These are phyloP conservation scores for Tulasnella calospora DNA, from an alignment of 768 basidiomycete genomes.

Conservation along the genomic window DNA sequence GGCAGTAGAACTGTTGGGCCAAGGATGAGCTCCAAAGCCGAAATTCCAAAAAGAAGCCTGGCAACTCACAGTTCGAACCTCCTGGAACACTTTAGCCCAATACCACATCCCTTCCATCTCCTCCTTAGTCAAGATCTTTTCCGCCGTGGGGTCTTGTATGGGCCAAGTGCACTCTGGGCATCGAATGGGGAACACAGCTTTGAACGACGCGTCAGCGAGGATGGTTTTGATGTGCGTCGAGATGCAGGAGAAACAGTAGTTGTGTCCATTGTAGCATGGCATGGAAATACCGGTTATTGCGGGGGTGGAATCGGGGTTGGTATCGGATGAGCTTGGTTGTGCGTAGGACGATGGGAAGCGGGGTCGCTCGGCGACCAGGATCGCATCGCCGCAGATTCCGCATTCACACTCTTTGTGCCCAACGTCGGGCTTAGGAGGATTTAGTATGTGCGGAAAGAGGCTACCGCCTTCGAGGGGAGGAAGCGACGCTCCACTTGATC, in stretches of 20 bases:
- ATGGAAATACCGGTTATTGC: neutral
- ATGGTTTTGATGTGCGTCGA: neutral
- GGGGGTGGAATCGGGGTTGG: neutral
- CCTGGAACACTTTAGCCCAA: neutral
- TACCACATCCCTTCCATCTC: neutral
- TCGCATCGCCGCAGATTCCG: slow-evolving; percentile 10
- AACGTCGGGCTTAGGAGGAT: neutral
- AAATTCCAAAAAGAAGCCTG: neutral
- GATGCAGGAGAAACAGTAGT: slow-evolving; percentile 12
- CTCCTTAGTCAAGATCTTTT: neutral
- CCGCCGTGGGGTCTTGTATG: slow-evolving; percentile 3
- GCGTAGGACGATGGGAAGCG: neutral
- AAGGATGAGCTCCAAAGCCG: neutral
- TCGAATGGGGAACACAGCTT: slow-evolving; percentile 11
- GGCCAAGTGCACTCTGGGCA: slow-evolving; percentile 18
- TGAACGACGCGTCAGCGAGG: neutral
- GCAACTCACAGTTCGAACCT: neutral
- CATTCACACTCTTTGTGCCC: neutral
- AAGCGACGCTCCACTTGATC: neutral
- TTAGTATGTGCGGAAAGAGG: neutral
- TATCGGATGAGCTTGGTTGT: neutral
- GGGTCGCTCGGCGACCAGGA: neutral
- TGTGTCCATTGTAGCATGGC: neutral
- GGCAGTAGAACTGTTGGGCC: neutral
- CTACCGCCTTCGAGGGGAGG: neutral